Evolutionary conservation across 148 eudicot species (phyloP).

Genomic region (Cornus florida): DNA sequence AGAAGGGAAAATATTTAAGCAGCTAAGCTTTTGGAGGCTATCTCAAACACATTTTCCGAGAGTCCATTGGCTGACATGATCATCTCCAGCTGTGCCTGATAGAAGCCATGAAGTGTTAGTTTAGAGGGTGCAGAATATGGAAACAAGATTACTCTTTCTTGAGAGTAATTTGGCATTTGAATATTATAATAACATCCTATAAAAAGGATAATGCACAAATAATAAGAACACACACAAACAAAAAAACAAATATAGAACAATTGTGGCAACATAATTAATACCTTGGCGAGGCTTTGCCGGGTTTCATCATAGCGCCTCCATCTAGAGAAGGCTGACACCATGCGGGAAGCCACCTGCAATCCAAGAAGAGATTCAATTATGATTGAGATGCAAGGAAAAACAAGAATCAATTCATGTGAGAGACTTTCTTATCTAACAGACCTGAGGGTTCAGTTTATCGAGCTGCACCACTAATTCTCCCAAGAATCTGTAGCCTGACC

Average conservation of each 20-base stretch:
- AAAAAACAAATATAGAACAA: neutral
- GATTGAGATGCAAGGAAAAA: neutral
- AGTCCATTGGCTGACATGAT: constrained; percentile 78
- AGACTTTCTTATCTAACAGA: constrained; percentile 13
- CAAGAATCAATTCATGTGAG: neutral
- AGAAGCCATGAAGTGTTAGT: neutral
- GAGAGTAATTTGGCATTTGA: too few relatives aligned
- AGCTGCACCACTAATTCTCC: constrained; percentile 84
- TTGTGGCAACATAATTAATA: constrained; percentile 12
- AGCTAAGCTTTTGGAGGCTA: constrained; percentile 94
- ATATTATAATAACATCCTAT: neutral
- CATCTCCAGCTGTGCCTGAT: constrained; percentile 92
- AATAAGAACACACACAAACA: too few relatives aligned
- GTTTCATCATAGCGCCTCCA: constrained; percentile 92
- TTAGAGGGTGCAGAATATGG: neutral
- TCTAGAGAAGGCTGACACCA: constrained; percentile 95
- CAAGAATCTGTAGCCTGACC: constrained; percentile 94
- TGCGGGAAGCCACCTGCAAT: constrained; percentile 80
- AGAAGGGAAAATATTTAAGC: constrained; percentile 30
- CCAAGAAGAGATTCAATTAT: neutral
- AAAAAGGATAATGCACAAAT: too few relatives aligned
- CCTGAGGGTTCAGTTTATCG: constrained; percentile 96
- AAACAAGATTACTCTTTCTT: neutral
- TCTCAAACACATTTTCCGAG: constrained; percentile 92
- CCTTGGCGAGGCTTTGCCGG: constrained; percentile 86